Evolutionary conservation across 176 grass and related monocot genomes (phyloP), one percentile per base, ranked within the genome.

Genomic region (Tillandsia leiboldiana): DNA sequence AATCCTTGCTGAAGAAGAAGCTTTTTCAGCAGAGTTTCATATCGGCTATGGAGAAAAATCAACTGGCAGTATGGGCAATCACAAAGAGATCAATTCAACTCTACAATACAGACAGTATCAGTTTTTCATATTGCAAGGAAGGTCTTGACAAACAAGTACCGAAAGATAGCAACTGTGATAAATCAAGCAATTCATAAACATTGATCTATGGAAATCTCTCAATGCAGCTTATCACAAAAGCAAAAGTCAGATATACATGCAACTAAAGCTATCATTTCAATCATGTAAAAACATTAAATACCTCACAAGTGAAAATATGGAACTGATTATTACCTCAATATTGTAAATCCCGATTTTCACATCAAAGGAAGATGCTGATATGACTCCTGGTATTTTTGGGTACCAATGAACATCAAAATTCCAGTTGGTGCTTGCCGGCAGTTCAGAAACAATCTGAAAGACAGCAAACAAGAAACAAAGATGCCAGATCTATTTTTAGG

Each of bases 401-500:
- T 93, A 99, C 94, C 94, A 99, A 57, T 99, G 94, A 69, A 99
- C 64, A 70, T 99, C 90, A 75, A 99, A 93, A 67, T 90, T 99
- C 67, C 94, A 82, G 64, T 99, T 99, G 66, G 82, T 87, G 67
- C 94, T 90, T 70, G 87, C 66, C 12, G 94, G 94, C 53, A 99
- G 82, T 82, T 99, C 94, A 80, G 77, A 89, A 71, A 88, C 84
- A 74, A 99, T 93, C 94, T 99, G 69, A 13, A 4, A 76, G 54
- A 81, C 65, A 70, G 62, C 52, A 69, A 50, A 9, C 20, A 59
- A 28, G 28, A 74, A 79, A 84, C 17, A 51, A 68, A 2, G 58
- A 3, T 69, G 51, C 10, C 33, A 42, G 33, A 71, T 10, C 65
- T 68, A 72, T 13, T 68, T 66, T 70, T 48, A 51, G 14, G 26